Percentiles rank a stretch among this genome's conserved stretches.
phyloP scores from a whole-genome alignment of 2,329 filamentous ascomycete species.

The Lasiodiplodia hormozganensis region DNA sequence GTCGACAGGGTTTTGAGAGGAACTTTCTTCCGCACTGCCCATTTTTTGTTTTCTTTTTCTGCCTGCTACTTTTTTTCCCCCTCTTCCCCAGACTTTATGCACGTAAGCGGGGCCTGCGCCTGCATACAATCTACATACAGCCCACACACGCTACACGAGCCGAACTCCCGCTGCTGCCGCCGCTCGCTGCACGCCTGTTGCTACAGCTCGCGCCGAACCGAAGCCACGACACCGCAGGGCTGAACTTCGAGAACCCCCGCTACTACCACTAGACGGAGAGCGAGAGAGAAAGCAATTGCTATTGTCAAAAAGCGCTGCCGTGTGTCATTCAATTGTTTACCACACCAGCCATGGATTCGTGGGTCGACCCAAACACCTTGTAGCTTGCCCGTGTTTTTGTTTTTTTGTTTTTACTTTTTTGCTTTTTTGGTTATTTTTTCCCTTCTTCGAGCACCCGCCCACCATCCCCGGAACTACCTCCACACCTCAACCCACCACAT shows the following conservation, averaged over 20 bases:
- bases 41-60: not conserved
- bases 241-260: not conserved
- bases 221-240: not conserved
- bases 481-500: not conserved
- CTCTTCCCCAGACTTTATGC: conserved; percentile 8
- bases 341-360: conserved; percentile 23
- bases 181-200: not conserved
- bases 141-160: conserved; percentile 8
- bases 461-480: not conserved
- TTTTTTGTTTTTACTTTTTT: not conserved
- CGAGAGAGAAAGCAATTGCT: not conserved
- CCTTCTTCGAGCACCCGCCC: not conserved
- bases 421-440: no score
- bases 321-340: not conserved
- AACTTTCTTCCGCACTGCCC: not conserved
- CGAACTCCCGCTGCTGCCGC: conserved; percentile 5
- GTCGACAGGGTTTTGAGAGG: not conserved
- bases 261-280: not conserved
- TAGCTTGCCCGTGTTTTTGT: conserved; percentile 5
- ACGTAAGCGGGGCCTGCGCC: conserved; percentile 18
- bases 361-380: conserved; percentile 21
- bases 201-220: not conserved
- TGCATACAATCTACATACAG: conserved; percentile 8
- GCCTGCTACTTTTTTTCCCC: not conserved
- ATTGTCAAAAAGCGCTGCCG: not conserved